Percentiles rank a stretch among this genome's conserved stretches.
Conservation (phyloP, 2,329 filamentous ascomycete species). For the Hypocreales sp. region DNA sequence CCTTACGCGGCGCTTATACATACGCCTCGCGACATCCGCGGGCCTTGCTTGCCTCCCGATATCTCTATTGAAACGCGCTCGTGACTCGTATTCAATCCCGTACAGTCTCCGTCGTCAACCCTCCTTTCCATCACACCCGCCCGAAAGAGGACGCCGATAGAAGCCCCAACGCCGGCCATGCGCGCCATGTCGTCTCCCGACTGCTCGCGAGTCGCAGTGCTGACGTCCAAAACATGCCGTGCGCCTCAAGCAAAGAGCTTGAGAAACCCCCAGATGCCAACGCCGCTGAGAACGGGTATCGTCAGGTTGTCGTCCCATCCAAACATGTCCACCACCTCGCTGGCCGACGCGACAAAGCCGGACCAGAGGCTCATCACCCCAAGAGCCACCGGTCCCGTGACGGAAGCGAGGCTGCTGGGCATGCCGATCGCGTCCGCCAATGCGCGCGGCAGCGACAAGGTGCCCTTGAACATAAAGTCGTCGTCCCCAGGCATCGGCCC, state of each 20-base stretch:
- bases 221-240: no score
- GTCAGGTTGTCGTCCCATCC: slow-evolving; percentile 97
- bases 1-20: no score
- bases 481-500: slow-evolving; percentile 56
- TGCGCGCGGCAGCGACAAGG: slow-evolving; percentile 50
- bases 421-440: slow-evolving; percentile 46
- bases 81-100: no score
- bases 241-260: slow-evolving; percentile 75
- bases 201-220: no score
- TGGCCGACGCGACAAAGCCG: slow-evolving; percentile 75
- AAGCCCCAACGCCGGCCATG: no score
- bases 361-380: slow-evolving; percentile 72
- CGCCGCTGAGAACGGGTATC: slow-evolving; percentile 79
- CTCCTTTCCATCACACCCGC: no score
- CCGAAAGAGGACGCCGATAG: no score
- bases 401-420: slow-evolving; percentile 37
- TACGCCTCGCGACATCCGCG: no score
- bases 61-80: no score
- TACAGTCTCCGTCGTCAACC: no score
- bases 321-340: slow-evolving; percentile 81
- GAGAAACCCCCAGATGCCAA: slow-evolving; percentile 83
- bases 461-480: slow-evolving; percentile 61
- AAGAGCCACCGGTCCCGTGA: slow-evolving; percentile 59
- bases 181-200: no score
- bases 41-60: no score